These are phyloP conservation scores for Rhynchospora pubera DNA, from an alignment of 176 grass and related monocot species.

Conservation along the genomic window DNA sequence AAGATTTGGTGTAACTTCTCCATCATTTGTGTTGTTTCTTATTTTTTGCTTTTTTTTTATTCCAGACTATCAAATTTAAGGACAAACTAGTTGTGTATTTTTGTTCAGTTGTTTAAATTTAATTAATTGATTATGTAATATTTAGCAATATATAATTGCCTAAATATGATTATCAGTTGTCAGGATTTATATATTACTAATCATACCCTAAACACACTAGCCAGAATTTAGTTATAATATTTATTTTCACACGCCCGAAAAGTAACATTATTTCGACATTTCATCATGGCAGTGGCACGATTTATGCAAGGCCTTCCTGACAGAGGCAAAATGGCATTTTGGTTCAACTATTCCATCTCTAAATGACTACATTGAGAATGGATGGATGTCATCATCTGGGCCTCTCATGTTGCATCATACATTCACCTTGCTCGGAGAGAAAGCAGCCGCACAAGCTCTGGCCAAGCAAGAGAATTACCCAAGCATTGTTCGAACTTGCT, in stretches of 20 bases:
- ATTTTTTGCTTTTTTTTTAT: background rate
- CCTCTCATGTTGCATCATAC: conserved; percentile 20
- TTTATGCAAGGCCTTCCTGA: conserved; percentile 13
- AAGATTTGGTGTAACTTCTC: background rate
- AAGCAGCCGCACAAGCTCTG: background rate
- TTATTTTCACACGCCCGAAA: background rate
- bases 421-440: background rate
- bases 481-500: conserved; percentile 13
- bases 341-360: conserved; percentile 18
- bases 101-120: background rate
- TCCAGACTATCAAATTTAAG: background rate
- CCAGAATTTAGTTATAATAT: too few relatives aligned
- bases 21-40: background rate
- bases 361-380: conserved; percentile 30
- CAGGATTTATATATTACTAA: too few relatives aligned
- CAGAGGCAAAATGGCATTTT: conserved; percentile 49
- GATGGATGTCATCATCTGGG: conserved; percentile 19
- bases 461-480: conserved; percentile 14
- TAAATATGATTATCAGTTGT: too few relatives aligned
- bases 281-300: conserved; percentile 30
- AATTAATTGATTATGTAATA: background rate
- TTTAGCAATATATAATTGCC: too few relatives aligned
- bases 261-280: background rate
- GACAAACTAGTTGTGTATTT: background rate
- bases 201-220: too few relatives aligned